These are phyloP conservation scores for Drechslerella dactyloides DNA, from an alignment of 2,329 filamentous ascomycete species.

Conservation along the genomic window DNA sequence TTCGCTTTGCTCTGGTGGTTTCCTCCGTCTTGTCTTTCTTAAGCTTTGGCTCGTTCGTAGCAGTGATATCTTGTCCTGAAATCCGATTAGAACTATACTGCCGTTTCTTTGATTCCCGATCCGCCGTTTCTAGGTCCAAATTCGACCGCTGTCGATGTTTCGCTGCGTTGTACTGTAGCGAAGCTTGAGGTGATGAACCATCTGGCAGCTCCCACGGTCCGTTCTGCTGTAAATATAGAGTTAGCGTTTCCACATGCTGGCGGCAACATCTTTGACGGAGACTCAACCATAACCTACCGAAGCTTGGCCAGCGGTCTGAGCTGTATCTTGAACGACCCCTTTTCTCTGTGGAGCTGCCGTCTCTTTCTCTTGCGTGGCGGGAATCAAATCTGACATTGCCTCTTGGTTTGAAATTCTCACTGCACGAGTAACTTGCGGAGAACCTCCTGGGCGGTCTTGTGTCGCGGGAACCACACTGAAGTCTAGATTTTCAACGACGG, in stretches of 20 bases:
- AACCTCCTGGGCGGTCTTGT: background rate
- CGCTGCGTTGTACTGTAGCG: background rate
- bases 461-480: background rate
- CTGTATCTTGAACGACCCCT: background rate
- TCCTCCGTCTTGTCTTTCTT: background rate
- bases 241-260: background rate
- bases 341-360: background rate
- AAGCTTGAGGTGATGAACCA: background rate
- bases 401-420: background rate
- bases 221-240: background rate
- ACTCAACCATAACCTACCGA: conserved; percentile 2
- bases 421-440: background rate
- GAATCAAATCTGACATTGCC: background rate
- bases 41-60: background rate
- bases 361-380: background rate
- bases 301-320: background rate
- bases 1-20: background rate
- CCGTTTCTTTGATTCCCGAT: too few relatives aligned
- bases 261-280: background rate
- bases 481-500: background rate
- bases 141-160: background rate
- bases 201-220: background rate
- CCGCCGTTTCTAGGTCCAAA: background rate
- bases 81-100: background rate
- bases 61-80: background rate